These are phyloP conservation scores for Collybia mongolica DNA, from an alignment of 768 basidiomycete genomes.

Conservation along the genomic window DNA sequence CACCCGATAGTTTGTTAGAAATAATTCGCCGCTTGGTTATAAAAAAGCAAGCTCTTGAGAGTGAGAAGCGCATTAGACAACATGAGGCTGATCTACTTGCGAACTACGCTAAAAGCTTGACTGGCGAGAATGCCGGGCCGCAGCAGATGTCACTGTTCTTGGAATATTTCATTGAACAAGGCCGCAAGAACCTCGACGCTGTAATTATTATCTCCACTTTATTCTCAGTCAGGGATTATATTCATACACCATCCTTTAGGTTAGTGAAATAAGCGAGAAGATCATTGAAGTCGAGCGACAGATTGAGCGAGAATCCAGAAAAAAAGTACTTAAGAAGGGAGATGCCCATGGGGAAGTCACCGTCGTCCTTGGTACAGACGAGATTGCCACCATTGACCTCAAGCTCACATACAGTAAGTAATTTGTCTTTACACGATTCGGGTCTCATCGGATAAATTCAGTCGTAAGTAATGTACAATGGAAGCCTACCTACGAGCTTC, in stretches of 20 bases:
- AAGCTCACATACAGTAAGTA: conserved; percentile 53
- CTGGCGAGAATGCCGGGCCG: conserved; percentile 38
- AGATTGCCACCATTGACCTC: conserved; percentile 35
- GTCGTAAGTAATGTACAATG: conserved; percentile 53
- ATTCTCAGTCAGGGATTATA: neutral
- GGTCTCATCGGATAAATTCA: conserved; percentile 14
- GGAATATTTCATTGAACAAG: conserved; percentile 36
- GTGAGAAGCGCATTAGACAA: conserved; percentile 36
- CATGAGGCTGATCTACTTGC: conserved; percentile 41
- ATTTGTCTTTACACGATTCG: neutral
- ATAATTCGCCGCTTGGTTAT: conserved; percentile 33
- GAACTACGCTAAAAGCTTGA: conserved; percentile 42
- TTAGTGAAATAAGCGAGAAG: conserved; percentile 35
- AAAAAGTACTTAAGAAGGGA: conserved; percentile 32
- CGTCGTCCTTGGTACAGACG: conserved; percentile 41
- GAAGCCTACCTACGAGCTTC: conserved; percentile 58
- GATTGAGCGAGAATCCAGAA: conserved; percentile 34
- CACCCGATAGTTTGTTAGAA: conserved; percentile 25
- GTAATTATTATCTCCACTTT: conserved; percentile 16
- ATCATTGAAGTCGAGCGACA: conserved; percentile 37
- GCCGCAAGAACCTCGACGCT: conserved; percentile 30
- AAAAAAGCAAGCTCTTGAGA: conserved; percentile 32
- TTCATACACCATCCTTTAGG: conserved; percentile 12
- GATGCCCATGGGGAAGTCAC: conserved; percentile 32
- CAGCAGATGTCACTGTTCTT: conserved; percentile 39